A percentile compares a stretch with the other conserved stretches of the same genome.
Evolutionary conservation across 345 rosid species (phyloP).

Genomic region (Balakata baccata): DNA sequence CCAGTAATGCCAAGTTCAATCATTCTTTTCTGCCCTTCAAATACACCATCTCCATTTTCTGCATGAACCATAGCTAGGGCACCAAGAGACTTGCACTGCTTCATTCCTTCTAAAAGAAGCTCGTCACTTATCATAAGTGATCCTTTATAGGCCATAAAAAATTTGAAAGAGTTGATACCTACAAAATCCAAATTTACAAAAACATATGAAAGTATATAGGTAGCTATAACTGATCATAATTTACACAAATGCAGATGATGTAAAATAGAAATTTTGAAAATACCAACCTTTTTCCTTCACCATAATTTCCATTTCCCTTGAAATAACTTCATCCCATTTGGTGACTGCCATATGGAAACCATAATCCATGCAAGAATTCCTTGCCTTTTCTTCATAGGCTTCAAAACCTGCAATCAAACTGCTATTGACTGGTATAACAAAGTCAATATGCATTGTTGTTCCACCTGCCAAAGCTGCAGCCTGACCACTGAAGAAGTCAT

Average conservation of each 20-base stretch:
- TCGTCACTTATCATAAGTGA: constrained; percentile 77
- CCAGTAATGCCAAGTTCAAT: constrained; percentile 91
- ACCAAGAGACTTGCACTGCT: constrained; percentile 88
- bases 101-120: constrained; percentile 73
- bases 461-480: constrained; percentile 99
- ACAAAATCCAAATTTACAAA: constrained; percentile 15
- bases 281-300: constrained; percentile 77
- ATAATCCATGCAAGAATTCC: constrained; percentile 82
- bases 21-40: constrained; percentile 89
- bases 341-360: constrained; percentile 97
- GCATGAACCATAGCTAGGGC: constrained; percentile 99
- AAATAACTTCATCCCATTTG: constrained; percentile 81
- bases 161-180: constrained; percentile 98
- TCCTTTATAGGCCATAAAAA: constrained; percentile 95
- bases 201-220: neutral
- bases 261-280: constrained; percentile 6
- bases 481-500: constrained; percentile 96
- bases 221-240: neutral
- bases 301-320: constrained; percentile 81
- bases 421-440: constrained; percentile 79
- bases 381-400: constrained; percentile 67
- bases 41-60: constrained; percentile 97
- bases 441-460: constrained; percentile 96
- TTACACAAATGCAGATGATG: constrained; percentile 5
- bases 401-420: constrained; percentile 69